Conservation (phyloP, 1,139 yeast species). For the Magnusiomyces sp. region DNA sequence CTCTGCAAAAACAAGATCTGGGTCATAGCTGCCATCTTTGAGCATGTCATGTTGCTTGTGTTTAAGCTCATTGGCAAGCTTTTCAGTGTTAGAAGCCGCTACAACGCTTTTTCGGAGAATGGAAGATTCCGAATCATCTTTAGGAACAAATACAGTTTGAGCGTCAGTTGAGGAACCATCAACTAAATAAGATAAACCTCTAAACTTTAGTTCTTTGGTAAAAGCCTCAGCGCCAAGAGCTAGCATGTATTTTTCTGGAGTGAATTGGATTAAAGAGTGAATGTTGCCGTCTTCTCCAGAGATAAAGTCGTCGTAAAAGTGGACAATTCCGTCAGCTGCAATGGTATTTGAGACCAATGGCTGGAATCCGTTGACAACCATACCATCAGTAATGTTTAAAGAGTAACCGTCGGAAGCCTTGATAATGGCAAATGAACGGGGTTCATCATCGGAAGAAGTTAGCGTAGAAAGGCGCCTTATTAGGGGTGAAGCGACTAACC, state of each 20-base stretch:
- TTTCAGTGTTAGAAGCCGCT: constrained; percentile 6
- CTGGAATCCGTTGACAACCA: constrained; percentile 20
- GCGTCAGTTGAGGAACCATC: constrained; percentile 34
- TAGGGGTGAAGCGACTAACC: constrained; percentile 17
- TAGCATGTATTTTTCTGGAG: constrained; percentile 63
- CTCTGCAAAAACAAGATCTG: constrained; percentile 26
- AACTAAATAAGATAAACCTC: constrained; percentile 50
- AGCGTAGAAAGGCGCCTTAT: constrained; percentile 19
- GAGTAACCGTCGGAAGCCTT: constrained; percentile 22
- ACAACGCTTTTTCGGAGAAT: constrained; percentile 16
- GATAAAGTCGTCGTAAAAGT: constrained; percentile 40
- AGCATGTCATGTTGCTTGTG: no score
- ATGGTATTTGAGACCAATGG: constrained; percentile 39
- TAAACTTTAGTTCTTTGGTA: constrained; percentile 60
- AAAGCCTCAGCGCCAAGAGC: constrained; percentile 63
- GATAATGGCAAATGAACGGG: constrained; percentile 15
- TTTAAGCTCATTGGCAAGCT: no score
- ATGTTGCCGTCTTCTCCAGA: constrained; percentile 13
- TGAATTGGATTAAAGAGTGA: constrained; percentile 36
- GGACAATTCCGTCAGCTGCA: constrained; percentile 54
- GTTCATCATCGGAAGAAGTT: constrained; percentile 23
- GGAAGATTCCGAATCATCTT: constrained; percentile 15
- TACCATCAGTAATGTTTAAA: constrained; percentile 16
- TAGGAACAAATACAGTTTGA: constrained; percentile 53
- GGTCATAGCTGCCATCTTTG: constrained; percentile 22